Evolutionary conservation across 2,329 filamentous ascomycete species (phyloP), one percentile per base, ranked within the genome.

Genomic region (Calonectria montana): DNA sequence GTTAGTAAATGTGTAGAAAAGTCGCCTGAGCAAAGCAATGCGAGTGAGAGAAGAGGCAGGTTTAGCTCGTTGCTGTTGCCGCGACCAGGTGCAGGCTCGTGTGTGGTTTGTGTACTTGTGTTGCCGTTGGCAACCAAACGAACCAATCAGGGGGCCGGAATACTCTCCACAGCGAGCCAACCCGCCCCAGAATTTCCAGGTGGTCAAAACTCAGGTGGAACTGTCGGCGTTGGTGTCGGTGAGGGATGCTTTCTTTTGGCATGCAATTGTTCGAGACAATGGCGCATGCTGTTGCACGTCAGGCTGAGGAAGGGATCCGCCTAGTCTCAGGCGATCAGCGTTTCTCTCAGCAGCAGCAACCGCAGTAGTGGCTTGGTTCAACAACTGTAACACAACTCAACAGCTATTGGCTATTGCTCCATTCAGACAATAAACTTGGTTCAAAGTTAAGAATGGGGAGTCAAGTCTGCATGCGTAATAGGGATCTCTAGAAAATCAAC

Each of bases 101-200:
- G 47, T 45, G 65, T 78, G 75, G 76, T 82, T 82, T 83, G 81
- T 83, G 81, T 83, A 83, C 80, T 82, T 62, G 65, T 74, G 81
- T 83, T 83, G 81, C 81, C 71, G 77, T 29, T 81, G 78, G 76
- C 80, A 81, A 81, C 80, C 67, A 4, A 8, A 18, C 25, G 7
- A 35, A 50, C 57, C 65, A 67, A 64, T 68, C 25, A 31, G 18
- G 29, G 13, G 0, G 10, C 23, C 27, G 37, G 21, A 47, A 53
- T 53, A 31, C 41, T 61, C 16, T 29, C 65, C 64, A 63, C 70
- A 53, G 23, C 39, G 18, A 53, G 55, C 50, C 59, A 25, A 43
- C 23, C 41, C 21, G 45, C 57, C 66, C 48, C 23, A 62, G 47
- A 64, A 47, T 50, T 39, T 43, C 37, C 47, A 39, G 55, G 21